These are phyloP conservation scores for Astrephomene gubernaculifera DNA, from an alignment of 139 green algal species.

Conservation along the genomic window DNA sequence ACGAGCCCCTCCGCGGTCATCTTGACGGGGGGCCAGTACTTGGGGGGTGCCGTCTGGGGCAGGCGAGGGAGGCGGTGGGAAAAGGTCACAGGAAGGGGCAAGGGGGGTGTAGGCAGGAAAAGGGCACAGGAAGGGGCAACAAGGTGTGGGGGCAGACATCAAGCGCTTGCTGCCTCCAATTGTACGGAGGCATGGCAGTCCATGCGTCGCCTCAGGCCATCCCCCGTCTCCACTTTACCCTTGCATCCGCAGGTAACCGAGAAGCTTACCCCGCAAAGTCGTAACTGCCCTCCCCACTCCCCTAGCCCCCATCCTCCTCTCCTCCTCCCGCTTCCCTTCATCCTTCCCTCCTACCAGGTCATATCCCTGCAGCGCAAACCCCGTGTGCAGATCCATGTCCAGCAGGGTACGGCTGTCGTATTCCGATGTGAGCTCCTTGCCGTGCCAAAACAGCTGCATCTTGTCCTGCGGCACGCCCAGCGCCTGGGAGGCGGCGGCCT, in stretches of 20 bases:
- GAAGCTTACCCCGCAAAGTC: no score
- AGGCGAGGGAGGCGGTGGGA: neutral
- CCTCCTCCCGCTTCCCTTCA: no score
- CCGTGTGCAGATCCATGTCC: conserved; percentile 86
- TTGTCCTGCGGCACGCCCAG: conserved; percentile 67
- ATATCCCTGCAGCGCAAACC: conserved; percentile 83
- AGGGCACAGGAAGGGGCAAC: no score
- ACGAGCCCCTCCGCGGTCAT: conserved; percentile 70
- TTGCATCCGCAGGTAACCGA: no score
- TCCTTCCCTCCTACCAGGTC: conserved; percentile 72
- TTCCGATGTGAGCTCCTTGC: conserved; percentile 70
- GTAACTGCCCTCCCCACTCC: no score
- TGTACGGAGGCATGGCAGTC: no score
- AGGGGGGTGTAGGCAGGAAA: neutral
- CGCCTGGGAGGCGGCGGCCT: conserved; percentile 55
- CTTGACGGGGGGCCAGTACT: conserved; percentile 81
- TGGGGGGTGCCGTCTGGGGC: conserved; percentile 63
- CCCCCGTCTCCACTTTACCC: no score
- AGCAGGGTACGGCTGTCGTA: conserved; percentile 79
- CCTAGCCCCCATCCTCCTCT: no score
- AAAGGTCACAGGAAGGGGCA: no score
- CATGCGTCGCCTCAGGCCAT: no score
- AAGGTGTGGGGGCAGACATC: no score
- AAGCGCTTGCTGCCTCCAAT: no score
- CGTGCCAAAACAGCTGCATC: conserved; percentile 82